Base-by-base conservation (phyloP, 305 asterid species). In the Fraxinus sp. region DNA sequence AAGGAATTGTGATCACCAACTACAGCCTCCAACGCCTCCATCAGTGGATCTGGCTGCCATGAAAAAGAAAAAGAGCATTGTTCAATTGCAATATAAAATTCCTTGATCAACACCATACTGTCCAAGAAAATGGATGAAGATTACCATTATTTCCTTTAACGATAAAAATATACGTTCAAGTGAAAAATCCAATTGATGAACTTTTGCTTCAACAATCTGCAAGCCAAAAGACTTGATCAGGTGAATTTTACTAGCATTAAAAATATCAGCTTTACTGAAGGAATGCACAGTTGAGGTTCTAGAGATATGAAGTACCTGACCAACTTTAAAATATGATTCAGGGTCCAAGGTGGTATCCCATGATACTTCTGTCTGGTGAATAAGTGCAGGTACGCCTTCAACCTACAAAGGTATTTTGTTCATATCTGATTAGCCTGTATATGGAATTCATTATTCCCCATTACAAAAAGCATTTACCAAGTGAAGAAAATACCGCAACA, bases 291-390 rank as follows among this genome's bases (percentile, higher is more conserved):
- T 32, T 46, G 22, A 43, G 36, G 49, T 30, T 77, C 46, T 57
- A 20, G 70, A 81, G 74, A 78, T 18, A 32, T 35, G 73, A 84
- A 43, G 79, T 91, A 91, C 98, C 98, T 96, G 98, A 28, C 98
- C 98, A 78, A 94, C 92, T 94, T 94, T 92, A 81, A 93, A 96
- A 87, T 88, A 89, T 13, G 97, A 87, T 68, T 88, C 90, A 83
- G 95, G 98, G 90, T 96, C 97, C 88, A 96, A 89, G 75, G 97
- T 96, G 82, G 96, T 89, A 84, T 93, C 98, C 99, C 99, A 96
- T 1, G 99, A 96, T 76, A 96, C 98, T 91, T 96, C 99, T 36
- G 97, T 81, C 85, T 94, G 97, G 87, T 94, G 98, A 87, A 96
- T 93, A 81, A 96, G 89, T 1, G 98, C 98, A 80, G 94, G 94